Evolutionary conservation across 257 asterid genomes (phyloP), one percentile per base, ranked within the genome.

Genomic region (Eustoma russellianum): DNA sequence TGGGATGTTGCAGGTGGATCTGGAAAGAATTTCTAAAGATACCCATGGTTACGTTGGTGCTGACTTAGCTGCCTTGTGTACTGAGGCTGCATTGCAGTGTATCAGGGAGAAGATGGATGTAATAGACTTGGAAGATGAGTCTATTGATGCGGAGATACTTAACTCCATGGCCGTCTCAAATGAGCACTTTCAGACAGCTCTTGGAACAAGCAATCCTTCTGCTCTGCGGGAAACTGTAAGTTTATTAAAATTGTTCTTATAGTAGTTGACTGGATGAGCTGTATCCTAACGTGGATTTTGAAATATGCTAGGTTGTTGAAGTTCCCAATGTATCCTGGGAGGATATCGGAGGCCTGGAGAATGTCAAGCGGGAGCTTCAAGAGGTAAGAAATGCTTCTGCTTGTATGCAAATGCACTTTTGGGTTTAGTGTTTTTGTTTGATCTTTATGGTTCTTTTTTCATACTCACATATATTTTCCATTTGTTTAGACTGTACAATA

Each of bases 41-140:
- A 79, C 91, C 5, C 91, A 82, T 60, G 91, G 91, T 6, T 79
- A 74, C 49, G 86, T 82, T 41, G 91, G 91, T 67, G 86, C 91
- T 14, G 91, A 82, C 68, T 61, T 82, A 51, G 91, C 92, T 33
- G 84, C 92, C 65, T 53, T 82, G 58, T 78, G 83, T 64, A 82
- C 91, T 5, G 90, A 82, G 60, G 76, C 83, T 61, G 91, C 92
- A 15, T 82, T 82, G 35, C 92, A 79, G 41, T 82, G 87, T 67
- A 82, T 79, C 34, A 76, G 91, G 70, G 91, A 82, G 77, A 82
- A 82, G 71, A 82, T 82, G 91, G 91, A 79, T 10, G 77, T 82
- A 60, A 82, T 82, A 5, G 83, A 82, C 74, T 65, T 82, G 78
- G 91, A 79, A 59, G 92, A 79, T 15, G 92, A 79, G n/a, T 24